phyloP scores from a whole-genome alignment of 805 yeast genomes.

The Saccharomycopsis javanensis region DNA sequence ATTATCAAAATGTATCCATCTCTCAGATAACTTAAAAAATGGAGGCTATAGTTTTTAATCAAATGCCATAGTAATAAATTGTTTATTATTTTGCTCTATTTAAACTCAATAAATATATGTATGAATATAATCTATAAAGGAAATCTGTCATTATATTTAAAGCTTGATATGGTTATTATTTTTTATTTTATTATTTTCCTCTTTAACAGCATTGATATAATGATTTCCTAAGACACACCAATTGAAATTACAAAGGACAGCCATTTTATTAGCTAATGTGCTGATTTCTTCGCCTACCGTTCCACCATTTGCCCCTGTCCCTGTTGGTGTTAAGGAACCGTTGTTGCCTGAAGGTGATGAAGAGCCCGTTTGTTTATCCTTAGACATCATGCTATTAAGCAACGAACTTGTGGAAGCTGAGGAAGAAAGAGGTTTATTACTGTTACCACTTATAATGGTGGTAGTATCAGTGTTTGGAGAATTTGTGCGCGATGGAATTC shows the following conservation, averaged over 20 bases:
- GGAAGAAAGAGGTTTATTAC: constrained; percentile 13
- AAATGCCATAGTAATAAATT: no score
- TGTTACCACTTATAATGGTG: constrained; percentile 5
- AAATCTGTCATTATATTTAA: no score
- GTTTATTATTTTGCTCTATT: no score
- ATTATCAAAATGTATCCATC: no score
- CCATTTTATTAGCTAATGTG: constrained; percentile 47
- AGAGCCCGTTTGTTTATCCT: constrained; percentile 11
- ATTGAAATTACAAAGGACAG: constrained; percentile 64
- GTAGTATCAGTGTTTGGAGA: background rate
- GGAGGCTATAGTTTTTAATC: no score
- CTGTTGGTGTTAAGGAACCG: constrained; percentile 2
- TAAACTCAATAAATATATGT: no score
- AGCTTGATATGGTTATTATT: background rate
- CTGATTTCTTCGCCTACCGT: constrained; percentile 41
- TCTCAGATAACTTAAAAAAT: no score
- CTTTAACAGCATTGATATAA: constrained; percentile 38
- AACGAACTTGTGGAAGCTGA: constrained; percentile 13
- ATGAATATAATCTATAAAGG: no score
- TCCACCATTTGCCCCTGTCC: constrained; percentile 18
- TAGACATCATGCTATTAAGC: constrained; percentile 13
- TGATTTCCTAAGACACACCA: constrained; percentile 75
- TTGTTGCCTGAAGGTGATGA: background rate
- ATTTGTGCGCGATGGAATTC: background rate
- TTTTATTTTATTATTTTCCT: constrained; percentile 8